Conservation (phyloP, 768 basidiomycete genomes). For the Amanita jacksonii region DNA sequence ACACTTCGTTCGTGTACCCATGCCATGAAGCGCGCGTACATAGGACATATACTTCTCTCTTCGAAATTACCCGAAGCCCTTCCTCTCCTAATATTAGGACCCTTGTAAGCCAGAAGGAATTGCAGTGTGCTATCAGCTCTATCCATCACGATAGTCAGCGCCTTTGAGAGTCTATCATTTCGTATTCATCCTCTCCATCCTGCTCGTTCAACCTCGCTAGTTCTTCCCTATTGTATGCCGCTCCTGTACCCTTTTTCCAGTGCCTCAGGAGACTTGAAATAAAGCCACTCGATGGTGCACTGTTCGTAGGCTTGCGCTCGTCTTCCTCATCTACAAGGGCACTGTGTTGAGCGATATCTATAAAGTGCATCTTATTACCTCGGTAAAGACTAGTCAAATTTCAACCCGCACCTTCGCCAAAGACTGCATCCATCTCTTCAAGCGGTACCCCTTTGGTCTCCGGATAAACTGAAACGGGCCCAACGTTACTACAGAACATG, state of each 20-base stretch:
- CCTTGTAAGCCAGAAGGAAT: no score
- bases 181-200: conserved; percentile 3
- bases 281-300: not conserved
- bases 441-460: conserved; percentile 82
- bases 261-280: not conserved
- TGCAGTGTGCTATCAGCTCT: no score
- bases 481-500: conserved; percentile 11
- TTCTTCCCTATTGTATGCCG: not conserved
- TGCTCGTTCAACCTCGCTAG: conserved; percentile 1
- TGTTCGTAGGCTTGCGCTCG: not conserved
- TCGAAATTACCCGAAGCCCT: no score
- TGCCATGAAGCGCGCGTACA: no score
- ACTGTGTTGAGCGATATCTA: conserved; percentile 1
- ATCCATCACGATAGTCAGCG: not conserved
- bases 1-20: no score
- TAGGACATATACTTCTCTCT: no score
- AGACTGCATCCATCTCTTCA: conserved; percentile 87
- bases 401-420: conserved; percentile 83
- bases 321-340: not conserved
- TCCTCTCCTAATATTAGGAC: no score
- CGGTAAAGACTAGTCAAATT: no score
- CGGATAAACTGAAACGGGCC: conserved; percentile 54
- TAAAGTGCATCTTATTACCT: no score
- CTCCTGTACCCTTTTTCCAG: not conserved
- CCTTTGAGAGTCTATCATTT: conserved; percentile 1